These are phyloP conservation scores for Penicillium fimorum DNA, from an alignment of 495 filamentous ascomycete species.

Conservation along the genomic window DNA sequence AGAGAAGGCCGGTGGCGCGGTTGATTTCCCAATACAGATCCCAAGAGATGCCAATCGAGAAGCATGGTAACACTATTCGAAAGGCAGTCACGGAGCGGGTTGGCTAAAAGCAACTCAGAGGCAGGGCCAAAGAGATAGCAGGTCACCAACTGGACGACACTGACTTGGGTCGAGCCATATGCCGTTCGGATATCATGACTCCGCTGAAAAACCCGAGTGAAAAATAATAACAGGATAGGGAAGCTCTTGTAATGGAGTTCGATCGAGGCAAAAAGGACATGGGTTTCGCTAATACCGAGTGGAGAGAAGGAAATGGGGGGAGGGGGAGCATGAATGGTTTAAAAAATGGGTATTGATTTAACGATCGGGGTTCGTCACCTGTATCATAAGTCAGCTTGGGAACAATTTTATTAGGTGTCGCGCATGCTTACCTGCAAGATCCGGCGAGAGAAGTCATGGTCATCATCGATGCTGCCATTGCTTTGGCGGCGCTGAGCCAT, in stretches of 20 bases:
- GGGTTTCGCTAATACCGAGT: conserved; percentile 11
- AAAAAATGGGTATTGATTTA: conserved; percentile 14
- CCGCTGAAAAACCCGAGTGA: conserved; percentile 28
- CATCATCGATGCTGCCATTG: conserved; percentile 96
- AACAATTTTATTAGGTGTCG: background rate
- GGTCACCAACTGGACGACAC: conserved; percentile 23
- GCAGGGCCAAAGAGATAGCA: conserved; percentile 2
- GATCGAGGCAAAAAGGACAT: conserved; percentile 1
- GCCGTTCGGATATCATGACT: conserved; percentile 29
- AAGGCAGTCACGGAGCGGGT: background rate
- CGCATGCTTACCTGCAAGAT: conserved; percentile 76
- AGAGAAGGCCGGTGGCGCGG: background rate
- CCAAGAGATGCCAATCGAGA: background rate
- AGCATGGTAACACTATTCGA: background rate
- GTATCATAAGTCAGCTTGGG: background rate
- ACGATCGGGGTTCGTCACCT: conserved; percentile 54
- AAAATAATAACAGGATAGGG: conserved; percentile 14
- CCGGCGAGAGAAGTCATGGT: conserved; percentile 93
- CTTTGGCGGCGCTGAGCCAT: conserved; percentile 87
- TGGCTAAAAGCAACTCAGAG: conserved; percentile 3
- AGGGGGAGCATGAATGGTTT: conserved; percentile 3
- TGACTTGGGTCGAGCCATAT: conserved; percentile 23
- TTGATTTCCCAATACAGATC: background rate
- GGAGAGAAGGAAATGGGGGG: conserved; percentile 7
- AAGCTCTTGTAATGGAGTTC: conserved; percentile 16